Percentiles rank a stretch among this genome's conserved stretches.
These are phyloP conservation scores for Hericium coralloides DNA, from an alignment of 768 basidiomycete species.

Conservation along the genomic window DNA sequence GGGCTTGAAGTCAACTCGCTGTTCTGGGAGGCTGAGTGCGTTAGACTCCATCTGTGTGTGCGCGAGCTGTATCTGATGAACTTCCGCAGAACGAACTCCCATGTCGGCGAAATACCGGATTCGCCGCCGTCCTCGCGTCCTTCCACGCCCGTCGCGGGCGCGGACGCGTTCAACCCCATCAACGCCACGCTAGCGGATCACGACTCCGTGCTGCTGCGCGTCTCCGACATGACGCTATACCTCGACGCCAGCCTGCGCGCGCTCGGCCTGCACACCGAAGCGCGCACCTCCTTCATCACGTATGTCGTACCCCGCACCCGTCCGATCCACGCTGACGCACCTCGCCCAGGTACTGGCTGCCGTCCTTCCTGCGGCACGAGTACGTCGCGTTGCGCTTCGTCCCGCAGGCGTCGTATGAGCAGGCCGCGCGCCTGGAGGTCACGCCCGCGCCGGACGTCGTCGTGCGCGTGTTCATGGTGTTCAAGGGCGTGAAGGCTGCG, in stretches of 20 bases:
- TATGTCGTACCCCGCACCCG: conserved; percentile 15
- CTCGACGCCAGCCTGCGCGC: conserved; percentile 24
- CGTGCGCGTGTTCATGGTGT: conserved; percentile 40
- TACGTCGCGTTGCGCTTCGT: conserved; percentile 37
- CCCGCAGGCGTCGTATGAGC: conserved; percentile 33
- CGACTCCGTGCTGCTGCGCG: conserved; percentile 17
- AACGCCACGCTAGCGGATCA: not conserved
- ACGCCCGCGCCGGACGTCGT: conserved; percentile 34
- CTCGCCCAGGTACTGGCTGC: conserved; percentile 31
- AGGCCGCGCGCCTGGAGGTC: conserved; percentile 29
- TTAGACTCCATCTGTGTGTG: not conserved
- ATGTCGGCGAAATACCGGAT: not conserved
- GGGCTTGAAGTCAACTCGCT: conserved; percentile 18
- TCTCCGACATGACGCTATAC: conserved; percentile 24
- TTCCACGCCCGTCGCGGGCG: not conserved
- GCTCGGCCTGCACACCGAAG: conserved; percentile 33
- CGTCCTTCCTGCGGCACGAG: conserved; percentile 29
- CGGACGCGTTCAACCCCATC: conserved; percentile 4
- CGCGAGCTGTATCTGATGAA: not conserved
- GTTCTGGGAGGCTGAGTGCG: conserved; percentile 11
- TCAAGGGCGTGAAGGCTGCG: conserved; percentile 25
- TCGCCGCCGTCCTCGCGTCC: not conserved
- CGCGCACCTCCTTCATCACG: conserved; percentile 39
- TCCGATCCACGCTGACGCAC: not conserved
- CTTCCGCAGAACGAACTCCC: not conserved